Evolutionary conservation across 2,329 filamentous ascomycete species (phyloP), one percentile per base, ranked within the genome.

Genomic region (Arthrobotrys iridis): DNA sequence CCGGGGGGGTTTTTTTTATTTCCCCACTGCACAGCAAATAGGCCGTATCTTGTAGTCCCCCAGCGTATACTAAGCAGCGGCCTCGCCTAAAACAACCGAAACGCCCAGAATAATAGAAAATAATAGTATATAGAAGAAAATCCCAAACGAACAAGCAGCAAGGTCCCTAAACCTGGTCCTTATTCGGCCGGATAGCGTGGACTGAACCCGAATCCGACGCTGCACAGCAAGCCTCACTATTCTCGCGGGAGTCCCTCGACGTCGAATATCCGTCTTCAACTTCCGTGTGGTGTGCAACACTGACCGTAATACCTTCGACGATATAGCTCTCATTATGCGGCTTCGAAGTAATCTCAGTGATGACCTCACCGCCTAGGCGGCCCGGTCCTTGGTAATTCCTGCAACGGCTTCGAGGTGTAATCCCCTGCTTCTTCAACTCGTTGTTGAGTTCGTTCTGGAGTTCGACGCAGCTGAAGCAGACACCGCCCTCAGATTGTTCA

Each of bases 271-370:
- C 71, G n/a, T 75, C 71, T 28, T 68, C 71, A 22, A 75, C 22
- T 22, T 75, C 50, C 2, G 41, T 45, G 18, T 75, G 57, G 20
- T 75, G 71, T 30, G 66, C 55, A 45, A 68, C 41, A 20, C 71
- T 58, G 22, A 75, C 64, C 11, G 71, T 68, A 18, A 75, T 75
- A 3, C 71, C 71, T 26, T 75, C 71, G n/a, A 64, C 63, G 11
- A 50, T 45, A 24, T 68, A 68, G 35, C 71, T 64, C 18, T 75
- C 57, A 24, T 67, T 75, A 24, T 67, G 63, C 8, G 71, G 71
- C 41, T 75, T 75, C 43, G 71, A 75, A 30, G 57, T 58, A 24
- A 75, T 75, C 41, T 75, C 71, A 3, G 71, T 75, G 46, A 75
- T 63, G 10, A 75, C 71, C 20, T 75, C 71, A 15, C 71, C 71